A percentile compares a stretch with the other conserved stretches of the same genome.
Conservation (phyloP, 768 basidiomycete species). For the Mycena vulgaris region DNA sequence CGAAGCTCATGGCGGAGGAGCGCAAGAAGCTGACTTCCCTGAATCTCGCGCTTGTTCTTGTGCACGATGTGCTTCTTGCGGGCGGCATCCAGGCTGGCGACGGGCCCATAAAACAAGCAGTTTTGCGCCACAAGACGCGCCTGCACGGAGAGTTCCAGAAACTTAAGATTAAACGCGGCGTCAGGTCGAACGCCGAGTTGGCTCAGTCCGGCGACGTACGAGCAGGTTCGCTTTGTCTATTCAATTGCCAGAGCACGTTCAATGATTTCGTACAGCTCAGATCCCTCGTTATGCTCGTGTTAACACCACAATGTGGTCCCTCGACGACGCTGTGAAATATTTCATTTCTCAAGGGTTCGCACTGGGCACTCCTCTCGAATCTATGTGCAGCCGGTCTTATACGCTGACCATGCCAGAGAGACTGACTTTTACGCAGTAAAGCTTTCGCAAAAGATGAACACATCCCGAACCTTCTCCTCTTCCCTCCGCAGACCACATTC, state of each 20-base stretch:
- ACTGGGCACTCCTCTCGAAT: conserved; percentile 65
- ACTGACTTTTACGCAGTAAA: conserved; percentile 56
- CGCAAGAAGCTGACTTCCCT: conserved; percentile 80
- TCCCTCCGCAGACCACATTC: conserved; percentile 77
- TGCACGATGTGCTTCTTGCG: conserved; percentile 91
- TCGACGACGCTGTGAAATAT: conserved; percentile 72
- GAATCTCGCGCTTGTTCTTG: conserved; percentile 87
- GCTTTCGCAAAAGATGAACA: conserved; percentile 84
- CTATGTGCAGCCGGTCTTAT: conserved; percentile 57
- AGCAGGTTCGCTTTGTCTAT: conserved; percentile 65
- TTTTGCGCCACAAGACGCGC: conserved; percentile 91
- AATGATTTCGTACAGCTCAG: conserved; percentile 57
- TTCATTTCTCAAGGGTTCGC: conserved; percentile 72
- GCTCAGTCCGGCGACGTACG: conserved; percentile 72
- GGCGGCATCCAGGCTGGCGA: conserved; percentile 92
- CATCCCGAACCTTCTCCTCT: conserved; percentile 85
- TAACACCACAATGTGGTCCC: conserved; percentile 80
- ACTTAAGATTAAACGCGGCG: conserved; percentile 84
- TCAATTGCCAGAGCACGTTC: not conserved
- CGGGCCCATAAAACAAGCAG: conserved; percentile 90
- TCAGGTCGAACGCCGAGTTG: conserved; percentile 74
- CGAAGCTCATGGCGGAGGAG: conserved; percentile 83
- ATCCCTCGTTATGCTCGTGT: conserved; percentile 92
- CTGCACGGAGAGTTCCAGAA: conserved; percentile 89
- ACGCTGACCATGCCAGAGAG: conserved; percentile 12